Evolutionary conservation across 2,329 filamentous ascomycete genomes (phyloP).

Genomic region (Plenodomus biglobosus): DNA sequence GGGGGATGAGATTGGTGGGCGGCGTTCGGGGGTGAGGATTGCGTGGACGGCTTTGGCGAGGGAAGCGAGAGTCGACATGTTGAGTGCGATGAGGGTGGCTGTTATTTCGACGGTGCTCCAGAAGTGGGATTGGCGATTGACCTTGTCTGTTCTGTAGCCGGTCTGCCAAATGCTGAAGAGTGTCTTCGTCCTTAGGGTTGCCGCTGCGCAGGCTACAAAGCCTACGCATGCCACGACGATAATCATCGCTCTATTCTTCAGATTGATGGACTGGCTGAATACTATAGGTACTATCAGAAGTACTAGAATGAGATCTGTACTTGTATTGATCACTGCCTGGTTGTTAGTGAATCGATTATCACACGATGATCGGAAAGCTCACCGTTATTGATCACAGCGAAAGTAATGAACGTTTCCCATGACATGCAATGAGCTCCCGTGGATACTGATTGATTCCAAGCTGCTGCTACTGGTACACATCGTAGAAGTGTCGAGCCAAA

Average conservation of each 20-base stretch:
- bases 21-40: neutral
- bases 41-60: conserved; percentile 5
- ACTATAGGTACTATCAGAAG: conserved; percentile 41
- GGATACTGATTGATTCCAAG: conserved; percentile 42
- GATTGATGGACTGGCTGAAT: conserved; percentile 43
- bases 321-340: conserved; percentile 26
- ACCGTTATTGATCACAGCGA: conserved; percentile 51
- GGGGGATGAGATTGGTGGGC: neutral
- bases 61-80: conserved; percentile 11
- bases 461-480: conserved; percentile 49
- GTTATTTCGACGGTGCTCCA: conserved; percentile 13
- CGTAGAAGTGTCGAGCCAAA: conserved; percentile 49
- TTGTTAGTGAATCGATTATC: neutral
- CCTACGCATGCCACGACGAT: conserved; percentile 34
- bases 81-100: conserved; percentile 8
- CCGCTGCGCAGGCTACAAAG: conserved; percentile 43
- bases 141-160: neutral
- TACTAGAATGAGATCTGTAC: conserved; percentile 33
- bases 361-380: conserved; percentile 1
- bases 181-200: conserved; percentile 40
- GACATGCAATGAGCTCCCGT: conserved; percentile 13
- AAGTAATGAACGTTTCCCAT: conserved; percentile 47
- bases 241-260: conserved; percentile 39
- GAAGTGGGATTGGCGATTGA: neutral
- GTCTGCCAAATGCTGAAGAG: conserved; percentile 11